Conservation (phyloP, 78 protist species). For the Pelomyxa schiedti region DNA sequence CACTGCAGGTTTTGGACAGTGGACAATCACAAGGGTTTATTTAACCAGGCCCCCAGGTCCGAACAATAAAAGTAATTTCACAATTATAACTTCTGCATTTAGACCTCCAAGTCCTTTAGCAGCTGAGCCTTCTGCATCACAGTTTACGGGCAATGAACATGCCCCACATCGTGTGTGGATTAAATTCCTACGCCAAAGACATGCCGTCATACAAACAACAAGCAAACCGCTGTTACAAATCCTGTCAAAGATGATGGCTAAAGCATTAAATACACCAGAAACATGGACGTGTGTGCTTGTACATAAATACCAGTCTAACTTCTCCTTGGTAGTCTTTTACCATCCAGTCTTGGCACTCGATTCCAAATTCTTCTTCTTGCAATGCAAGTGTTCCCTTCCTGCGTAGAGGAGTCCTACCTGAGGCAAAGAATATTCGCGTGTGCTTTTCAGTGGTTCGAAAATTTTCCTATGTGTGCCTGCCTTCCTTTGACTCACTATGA, state of each 20-base stretch:
- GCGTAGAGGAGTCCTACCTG: slow-evolving; percentile 4
- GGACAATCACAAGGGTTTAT: slow-evolving; percentile 47
- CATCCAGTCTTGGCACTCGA: slow-evolving; percentile 31
- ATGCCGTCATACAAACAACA: slow-evolving; percentile 11
- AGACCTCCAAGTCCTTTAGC: background rate
- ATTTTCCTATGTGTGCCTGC: slow-evolving; percentile 32
- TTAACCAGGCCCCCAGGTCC: slow-evolving; percentile 28
- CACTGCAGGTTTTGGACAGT: slow-evolving; percentile 64
- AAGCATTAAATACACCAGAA: no score
- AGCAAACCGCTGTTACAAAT: slow-evolving; percentile 24
- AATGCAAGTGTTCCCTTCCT: background rate
- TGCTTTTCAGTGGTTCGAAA: slow-evolving; percentile 4
- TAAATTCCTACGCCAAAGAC: slow-evolving; percentile 43
- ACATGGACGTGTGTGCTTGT: no score
- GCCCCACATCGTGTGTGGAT: slow-evolving; percentile 48
- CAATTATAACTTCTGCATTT: background rate
- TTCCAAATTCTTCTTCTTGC: slow-evolving; percentile 36
- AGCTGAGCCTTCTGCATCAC: background rate
- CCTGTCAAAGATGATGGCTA: slow-evolving; percentile 21
- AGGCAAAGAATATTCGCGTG: slow-evolving; percentile 15
- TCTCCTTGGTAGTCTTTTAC: slow-evolving; percentile 18
- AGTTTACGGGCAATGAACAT: slow-evolving; percentile 7
- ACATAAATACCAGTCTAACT: no score
- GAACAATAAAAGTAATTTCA: background rate
- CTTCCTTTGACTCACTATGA: slow-evolving; percentile 27